Conservation (phyloP, 192 early-diverging fungal genomes). For the Backusella morwellensis region DNA sequence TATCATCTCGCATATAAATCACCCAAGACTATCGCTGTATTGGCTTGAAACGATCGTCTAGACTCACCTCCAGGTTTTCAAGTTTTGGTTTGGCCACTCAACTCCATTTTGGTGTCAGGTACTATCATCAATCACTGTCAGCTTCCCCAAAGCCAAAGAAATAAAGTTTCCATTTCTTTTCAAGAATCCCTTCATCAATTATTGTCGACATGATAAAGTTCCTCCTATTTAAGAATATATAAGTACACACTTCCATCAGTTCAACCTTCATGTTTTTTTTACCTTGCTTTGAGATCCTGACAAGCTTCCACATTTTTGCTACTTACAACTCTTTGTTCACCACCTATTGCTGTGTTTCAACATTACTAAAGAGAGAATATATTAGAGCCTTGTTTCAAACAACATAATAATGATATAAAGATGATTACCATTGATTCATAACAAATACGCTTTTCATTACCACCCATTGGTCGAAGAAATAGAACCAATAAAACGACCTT, state of each 20-base stretch:
- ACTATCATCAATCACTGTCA: neutral
- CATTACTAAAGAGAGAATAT: neutral
- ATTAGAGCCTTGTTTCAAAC: neutral
- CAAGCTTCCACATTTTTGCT: neutral
- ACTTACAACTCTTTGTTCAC: neutral
- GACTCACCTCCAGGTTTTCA: neutral
- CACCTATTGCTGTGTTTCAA: neutral
- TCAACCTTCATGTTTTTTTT: neutral
- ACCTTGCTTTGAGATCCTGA: neutral
- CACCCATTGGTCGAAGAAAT: too few relatives aligned
- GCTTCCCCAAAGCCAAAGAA: neutral
- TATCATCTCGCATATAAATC: neutral
- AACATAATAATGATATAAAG: too few relatives aligned
- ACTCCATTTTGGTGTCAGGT: neutral
- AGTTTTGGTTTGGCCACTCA: neutral
- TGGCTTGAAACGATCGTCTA: neutral
- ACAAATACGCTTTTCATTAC: too few relatives aligned
- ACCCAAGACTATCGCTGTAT: neutral
- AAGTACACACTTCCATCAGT: neutral
- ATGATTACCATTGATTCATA: too few relatives aligned
- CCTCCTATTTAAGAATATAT: neutral
- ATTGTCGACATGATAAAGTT: neutral
- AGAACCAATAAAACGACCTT: too few relatives aligned
- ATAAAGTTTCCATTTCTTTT: neutral
- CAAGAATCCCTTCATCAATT: neutral